phyloP scores from a whole-genome alignment of 1,284 basidiomycete species.

The Marasmius fiardii region DNA sequence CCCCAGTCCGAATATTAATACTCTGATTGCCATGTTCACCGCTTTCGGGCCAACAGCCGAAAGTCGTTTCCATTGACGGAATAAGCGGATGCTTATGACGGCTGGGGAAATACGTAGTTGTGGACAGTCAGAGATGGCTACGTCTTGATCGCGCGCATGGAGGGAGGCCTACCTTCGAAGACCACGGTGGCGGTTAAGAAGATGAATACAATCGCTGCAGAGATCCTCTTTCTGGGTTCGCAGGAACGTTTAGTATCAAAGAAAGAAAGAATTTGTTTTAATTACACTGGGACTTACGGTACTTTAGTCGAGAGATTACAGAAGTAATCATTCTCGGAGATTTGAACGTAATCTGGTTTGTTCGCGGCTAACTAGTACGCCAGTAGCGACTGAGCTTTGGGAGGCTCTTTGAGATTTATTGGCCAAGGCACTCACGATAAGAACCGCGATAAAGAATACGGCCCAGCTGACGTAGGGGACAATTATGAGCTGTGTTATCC shows the following conservation, averaged over 20 bases:
- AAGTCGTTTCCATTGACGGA: not conserved
- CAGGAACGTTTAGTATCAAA: not conserved
- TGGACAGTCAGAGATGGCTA: not conserved
- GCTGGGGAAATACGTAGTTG: not conserved
- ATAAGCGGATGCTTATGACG: not conserved
- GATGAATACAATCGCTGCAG: not conserved
- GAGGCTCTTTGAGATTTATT: too few species aligned
- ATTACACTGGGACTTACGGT: not conserved
- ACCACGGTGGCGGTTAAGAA: not conserved
- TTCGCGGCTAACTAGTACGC: not conserved
- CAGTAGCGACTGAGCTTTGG: too few species aligned
- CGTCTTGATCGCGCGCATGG: too few species aligned
- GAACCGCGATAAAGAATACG: not conserved
- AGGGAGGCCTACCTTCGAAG: not conserved
- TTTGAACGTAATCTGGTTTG: not conserved
- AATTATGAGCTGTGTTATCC: not conserved
- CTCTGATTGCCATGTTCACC: not conserved
- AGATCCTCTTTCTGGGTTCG: not conserved
- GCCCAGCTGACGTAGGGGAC: not conserved
- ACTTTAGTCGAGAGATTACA: not conserved
- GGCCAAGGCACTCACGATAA: not conserved
- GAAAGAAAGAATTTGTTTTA: not conserved
- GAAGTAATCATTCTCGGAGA: not conserved
- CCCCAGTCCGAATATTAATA: not conserved
- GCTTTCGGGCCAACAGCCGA: not conserved